phyloP scores from a whole-genome alignment of 1,139 yeast genomes.

The Taphrina deformans region DNA sequence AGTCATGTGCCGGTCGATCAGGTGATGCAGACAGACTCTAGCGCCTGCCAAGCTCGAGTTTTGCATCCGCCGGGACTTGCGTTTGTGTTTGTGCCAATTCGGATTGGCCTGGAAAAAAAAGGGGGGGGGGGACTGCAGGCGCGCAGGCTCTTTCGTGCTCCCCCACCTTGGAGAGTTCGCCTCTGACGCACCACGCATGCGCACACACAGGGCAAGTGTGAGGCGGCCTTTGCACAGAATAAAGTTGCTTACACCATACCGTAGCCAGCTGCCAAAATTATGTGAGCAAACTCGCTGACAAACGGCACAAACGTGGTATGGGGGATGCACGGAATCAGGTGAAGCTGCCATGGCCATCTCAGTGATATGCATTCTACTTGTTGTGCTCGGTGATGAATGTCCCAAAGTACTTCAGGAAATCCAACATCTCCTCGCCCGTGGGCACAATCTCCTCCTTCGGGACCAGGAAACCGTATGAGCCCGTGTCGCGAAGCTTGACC shows the following conservation, averaged over 20 bases:
- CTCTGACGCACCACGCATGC: background rate
- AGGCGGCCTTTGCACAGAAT: no score
- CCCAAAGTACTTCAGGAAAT: constrained; percentile 69
- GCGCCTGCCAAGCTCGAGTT: no score
- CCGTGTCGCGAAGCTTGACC: constrained; percentile 76
- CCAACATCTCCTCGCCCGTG: constrained; percentile 70
- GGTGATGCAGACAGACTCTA: no score
- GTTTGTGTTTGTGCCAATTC: no score
- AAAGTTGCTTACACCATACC: no score
- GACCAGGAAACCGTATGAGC: constrained; percentile 76
- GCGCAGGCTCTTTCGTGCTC: background rate
- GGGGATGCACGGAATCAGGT: no score
- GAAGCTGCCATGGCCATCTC: no score
- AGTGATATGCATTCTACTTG: background rate
- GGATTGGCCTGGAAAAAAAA: background rate
- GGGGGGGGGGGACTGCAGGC: background rate
- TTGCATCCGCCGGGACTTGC: no score
- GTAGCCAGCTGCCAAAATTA: no score
- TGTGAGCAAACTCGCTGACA: no score
- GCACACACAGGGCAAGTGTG: background rate
- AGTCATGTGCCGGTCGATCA: background rate
- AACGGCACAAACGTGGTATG: no score
- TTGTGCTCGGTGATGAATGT: constrained; percentile 51
- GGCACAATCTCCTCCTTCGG: constrained; percentile 72
- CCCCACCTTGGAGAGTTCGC: background rate